Percentiles rank a stretch among this genome's conserved stretches.
These are phyloP conservation scores for Candida taoyuanica DNA, from an alignment of 805 yeast genomes.

Conservation along the genomic window DNA sequence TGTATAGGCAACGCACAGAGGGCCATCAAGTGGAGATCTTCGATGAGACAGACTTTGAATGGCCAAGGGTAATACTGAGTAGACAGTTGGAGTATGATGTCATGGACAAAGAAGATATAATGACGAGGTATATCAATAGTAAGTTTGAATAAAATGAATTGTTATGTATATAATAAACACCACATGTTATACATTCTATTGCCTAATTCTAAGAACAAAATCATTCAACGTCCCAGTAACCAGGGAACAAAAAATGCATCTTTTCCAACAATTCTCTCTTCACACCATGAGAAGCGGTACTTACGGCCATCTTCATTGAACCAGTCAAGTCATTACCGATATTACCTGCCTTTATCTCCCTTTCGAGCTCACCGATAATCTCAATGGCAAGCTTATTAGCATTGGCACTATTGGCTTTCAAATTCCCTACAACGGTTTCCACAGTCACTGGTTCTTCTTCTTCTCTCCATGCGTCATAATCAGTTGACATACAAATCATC, in stretches of 20 bases:
- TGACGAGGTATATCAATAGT: too few species aligned
- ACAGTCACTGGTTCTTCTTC: constrained; percentile 95
- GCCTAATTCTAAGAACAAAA: not conserved
- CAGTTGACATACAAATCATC: constrained; percentile 99
- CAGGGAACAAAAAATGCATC: constrained; percentile 87
- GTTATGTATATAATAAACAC: too few species aligned
- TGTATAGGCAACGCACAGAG: not conserved
- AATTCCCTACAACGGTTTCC: constrained; percentile 91
- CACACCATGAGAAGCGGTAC: constrained; percentile 71
- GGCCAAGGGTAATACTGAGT: too few species aligned
- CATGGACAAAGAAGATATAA: too few species aligned
- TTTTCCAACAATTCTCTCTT: constrained; percentile 68
- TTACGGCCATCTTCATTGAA: constrained; percentile 73
- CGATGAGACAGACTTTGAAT: too few species aligned
- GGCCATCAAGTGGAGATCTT: too few species aligned
- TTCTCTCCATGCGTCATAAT: constrained; percentile 98
- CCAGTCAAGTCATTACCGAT: constrained; percentile 72
- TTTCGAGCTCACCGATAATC: constrained; percentile 63
- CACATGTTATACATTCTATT: not conserved
- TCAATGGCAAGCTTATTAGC: constrained; percentile 75
- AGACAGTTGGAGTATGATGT: too few species aligned
- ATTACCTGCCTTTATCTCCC: constrained; percentile 50
- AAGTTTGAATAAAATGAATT: too few species aligned
- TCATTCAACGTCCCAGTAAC: constrained; percentile 64
- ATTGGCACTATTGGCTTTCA: constrained; percentile 80